A percentile compares a stretch with the other conserved stretches of the same genome.
Conservation (phyloP, 257 asterid genomes). For the Avicennia marina region DNA sequence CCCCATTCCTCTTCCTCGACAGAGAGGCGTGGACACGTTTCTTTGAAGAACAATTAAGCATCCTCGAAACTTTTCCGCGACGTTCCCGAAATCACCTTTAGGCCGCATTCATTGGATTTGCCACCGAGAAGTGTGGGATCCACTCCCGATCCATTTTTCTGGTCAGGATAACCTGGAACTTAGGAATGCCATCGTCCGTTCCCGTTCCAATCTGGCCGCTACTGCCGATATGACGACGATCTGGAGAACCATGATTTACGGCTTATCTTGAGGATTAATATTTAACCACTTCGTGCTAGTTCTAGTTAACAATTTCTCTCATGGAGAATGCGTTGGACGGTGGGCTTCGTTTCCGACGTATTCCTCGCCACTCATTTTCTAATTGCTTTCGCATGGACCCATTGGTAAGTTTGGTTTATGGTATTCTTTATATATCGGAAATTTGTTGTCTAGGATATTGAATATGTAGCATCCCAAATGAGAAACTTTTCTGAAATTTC, state of each 20-base stretch:
- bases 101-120: neutral
- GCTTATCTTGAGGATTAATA: neutral
- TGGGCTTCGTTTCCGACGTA: constrained; percentile 76
- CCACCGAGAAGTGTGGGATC: neutral
- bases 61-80: no score
- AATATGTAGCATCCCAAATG: neutral
- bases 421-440: neutral
- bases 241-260: neutral
- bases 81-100: no score
- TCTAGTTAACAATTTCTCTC: constrained; percentile 8
- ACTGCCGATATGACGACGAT: neutral
- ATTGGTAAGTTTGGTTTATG: constrained; percentile 50
- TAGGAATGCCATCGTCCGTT: neutral
- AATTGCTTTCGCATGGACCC: constrained; percentile 78
- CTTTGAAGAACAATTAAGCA: no score
- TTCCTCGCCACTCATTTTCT: constrained; percentile 62
- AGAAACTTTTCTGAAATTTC: neutral
- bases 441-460: neutral
- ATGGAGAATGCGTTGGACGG: constrained; percentile 60
- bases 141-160: neutral
- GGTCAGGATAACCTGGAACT: neutral
- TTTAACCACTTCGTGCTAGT: constrained; percentile 3
- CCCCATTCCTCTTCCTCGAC: no score
- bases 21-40: no score
- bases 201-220: neutral